Evolutionary conservation across 2,329 filamentous ascomycete species (phyloP).

Genomic region (Chlorencoelia australis): DNA sequence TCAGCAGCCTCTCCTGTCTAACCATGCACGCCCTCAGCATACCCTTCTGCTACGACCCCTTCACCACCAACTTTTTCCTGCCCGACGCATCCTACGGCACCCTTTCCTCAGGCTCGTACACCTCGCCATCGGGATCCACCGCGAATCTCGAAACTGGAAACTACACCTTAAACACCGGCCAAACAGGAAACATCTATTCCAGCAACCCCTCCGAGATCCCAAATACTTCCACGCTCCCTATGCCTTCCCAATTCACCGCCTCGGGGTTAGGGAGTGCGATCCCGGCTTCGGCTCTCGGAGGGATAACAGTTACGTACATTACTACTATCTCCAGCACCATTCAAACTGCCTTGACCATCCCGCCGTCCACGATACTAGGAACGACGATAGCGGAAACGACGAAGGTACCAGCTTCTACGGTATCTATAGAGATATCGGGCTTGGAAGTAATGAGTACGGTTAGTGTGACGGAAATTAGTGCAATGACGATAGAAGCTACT

Average conservation of each 20-base stretch:
- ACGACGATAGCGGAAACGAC: constrained; percentile 1
- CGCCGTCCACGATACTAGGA: constrained; percentile 8
- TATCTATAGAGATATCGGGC: background rate
- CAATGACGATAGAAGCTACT: constrained; percentile 14
- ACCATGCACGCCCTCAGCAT: constrained; percentile 27
- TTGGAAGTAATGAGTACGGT: background rate
- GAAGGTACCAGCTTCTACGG: background rate
- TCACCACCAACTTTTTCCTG: constrained; percentile 40
- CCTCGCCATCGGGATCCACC: constrained; percentile 26
- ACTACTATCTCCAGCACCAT: constrained; percentile 14
- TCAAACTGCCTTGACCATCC: constrained; percentile 16
- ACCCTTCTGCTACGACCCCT: constrained; percentile 42
- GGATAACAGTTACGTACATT: constrained; percentile 26
- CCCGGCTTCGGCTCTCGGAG: constrained; percentile 33
- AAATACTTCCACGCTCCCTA: constrained; percentile 33
- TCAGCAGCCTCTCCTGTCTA: constrained; percentile 18
- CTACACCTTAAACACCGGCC: constrained; percentile 31
- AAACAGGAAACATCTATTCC: constrained; percentile 36
- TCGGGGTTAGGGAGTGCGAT: constrained; percentile 36
- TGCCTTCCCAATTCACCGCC: constrained; percentile 36
- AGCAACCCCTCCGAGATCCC: constrained; percentile 29
- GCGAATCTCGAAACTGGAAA: constrained; percentile 36
- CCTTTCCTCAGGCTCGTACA: constrained; percentile 34
- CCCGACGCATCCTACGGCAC: constrained; percentile 37
- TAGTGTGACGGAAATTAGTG: background rate